Evolutionary conservation across 345 rosid species (phyloP).

Genomic region (Trapa bicornis): DNA sequence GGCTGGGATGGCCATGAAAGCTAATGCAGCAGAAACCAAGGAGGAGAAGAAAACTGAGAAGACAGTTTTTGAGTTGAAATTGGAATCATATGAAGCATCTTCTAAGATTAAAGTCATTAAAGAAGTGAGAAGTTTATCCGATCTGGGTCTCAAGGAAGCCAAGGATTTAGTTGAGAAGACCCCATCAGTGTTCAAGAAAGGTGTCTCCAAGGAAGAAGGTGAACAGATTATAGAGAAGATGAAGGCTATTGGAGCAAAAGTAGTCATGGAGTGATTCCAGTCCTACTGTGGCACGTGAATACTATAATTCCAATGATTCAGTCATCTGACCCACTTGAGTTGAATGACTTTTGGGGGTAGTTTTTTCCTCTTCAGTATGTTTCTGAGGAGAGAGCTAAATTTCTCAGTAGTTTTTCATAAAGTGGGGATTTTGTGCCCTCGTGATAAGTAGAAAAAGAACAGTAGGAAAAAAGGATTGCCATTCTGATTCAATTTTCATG

Average conservation of each 20-base stretch:
- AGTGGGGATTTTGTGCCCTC: neutral
- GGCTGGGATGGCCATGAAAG: slow-evolving; percentile 33
- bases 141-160: slow-evolving; percentile 88
- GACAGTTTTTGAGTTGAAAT: slow-evolving; percentile 69
- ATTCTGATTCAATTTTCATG: neutral
- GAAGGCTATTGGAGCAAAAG: slow-evolving; percentile 76
- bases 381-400: neutral
- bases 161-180: slow-evolving; percentile 79
- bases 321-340: neutral
- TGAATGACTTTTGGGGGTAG: neutral
- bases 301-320: neutral
- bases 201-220: slow-evolving; percentile 82
- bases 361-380: neutral
- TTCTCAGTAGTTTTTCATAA: neutral
- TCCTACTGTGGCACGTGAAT: neutral
- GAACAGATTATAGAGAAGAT: slow-evolving; percentile 72
- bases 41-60: slow-evolving; percentile 75
- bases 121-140: slow-evolving; percentile 69
- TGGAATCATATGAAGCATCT: slow-evolving; percentile 63
- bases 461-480: neutral
- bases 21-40: slow-evolving; percentile 27
- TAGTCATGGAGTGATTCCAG: slow-evolving; percentile 43
- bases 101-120: slow-evolving; percentile 73
- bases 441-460: neutral
- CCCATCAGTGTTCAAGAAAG: slow-evolving; percentile 51